Percentiles rank a stretch among this genome's conserved stretches.
phyloP scores from a whole-genome alignment of 768 basidiomycete genomes.

The Mrakia hoshinonis region DNA sequence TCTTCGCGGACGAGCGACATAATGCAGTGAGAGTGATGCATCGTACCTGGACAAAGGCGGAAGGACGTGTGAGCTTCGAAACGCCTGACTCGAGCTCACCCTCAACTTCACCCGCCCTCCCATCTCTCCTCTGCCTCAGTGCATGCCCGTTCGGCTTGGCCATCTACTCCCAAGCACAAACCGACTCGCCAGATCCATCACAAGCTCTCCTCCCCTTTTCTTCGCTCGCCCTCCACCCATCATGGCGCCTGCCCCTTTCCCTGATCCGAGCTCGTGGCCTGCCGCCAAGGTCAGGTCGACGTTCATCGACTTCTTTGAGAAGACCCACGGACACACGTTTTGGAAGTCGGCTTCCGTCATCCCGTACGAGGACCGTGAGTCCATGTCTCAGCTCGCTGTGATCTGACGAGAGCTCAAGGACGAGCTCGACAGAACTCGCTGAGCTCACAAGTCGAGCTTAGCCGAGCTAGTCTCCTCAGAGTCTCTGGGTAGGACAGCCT shows the following conservation, averaged over 20 bases:
- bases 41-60: too few species aligned
- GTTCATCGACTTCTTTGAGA: constrained; percentile 81
- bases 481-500: not conserved
- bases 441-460: not conserved
- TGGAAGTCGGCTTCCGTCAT: constrained; percentile 86
- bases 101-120: not conserved
- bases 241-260: constrained; percentile 33
- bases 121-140: not conserved
- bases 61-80: too few species aligned
- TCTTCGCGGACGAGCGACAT: too few species aligned
- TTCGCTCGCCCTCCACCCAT: not conserved
- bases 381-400: too few species aligned
- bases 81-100: too few species aligned
- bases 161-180: not conserved
- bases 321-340: constrained; percentile 64
- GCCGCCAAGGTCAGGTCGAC: constrained; percentile 73
- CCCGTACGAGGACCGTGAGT: constrained; percentile 76
- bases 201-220: not conserved
- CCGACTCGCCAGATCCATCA: not conserved
- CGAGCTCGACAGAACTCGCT: not conserved
- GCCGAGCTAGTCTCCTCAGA: not conserved
- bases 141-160: not conserved
- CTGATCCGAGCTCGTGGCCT: constrained; percentile 52
- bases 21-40: too few species aligned
- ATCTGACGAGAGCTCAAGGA: too few species aligned